Conservation (phyloP, 164 flowering plant genomes). For the Platanus orientalis region DNA sequence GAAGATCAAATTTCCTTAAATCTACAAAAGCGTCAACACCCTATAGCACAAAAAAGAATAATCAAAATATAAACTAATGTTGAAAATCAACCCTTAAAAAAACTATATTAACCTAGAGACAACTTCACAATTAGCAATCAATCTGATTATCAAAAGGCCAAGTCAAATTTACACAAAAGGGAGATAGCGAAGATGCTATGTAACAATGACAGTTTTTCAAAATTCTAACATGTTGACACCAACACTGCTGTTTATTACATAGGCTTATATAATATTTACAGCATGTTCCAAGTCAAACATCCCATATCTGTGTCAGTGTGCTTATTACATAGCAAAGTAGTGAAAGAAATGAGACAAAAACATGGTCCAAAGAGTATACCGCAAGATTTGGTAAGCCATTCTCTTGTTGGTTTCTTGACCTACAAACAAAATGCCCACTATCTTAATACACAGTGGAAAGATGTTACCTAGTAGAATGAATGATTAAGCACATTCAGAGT, state of each 20-base stretch:
- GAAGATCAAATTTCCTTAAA: conserved; percentile 57
- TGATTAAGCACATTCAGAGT: neutral
- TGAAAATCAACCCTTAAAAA: neutral
- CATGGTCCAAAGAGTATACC: conserved; percentile 23
- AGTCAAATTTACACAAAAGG: too few relatives aligned
- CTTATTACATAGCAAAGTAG: too few relatives aligned
- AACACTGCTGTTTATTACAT: too few relatives aligned
- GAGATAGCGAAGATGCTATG: neutral
- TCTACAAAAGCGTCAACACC: too few relatives aligned
- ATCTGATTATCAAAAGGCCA: neutral
- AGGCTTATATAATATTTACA: too few relatives aligned
- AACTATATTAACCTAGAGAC: neutral
- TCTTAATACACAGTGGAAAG: neutral
- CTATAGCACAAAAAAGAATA: conserved; percentile 27
- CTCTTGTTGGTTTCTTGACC: conserved; percentile 36
- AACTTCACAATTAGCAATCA: neutral
- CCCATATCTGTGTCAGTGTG: too few relatives aligned
- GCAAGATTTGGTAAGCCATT: conserved; percentile 17
- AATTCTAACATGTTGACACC: too few relatives aligned
- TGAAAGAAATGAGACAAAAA: neutral
- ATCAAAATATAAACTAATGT: neutral
- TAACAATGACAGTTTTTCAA: too few relatives aligned
- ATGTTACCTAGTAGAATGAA: neutral
- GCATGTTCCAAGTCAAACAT: too few relatives aligned
- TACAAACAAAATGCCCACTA: conserved; percentile 13